These are phyloP conservation scores for Solanum clarkiae DNA, from an alignment of 257 asterid genomes.

Conservation along the genomic window DNA sequence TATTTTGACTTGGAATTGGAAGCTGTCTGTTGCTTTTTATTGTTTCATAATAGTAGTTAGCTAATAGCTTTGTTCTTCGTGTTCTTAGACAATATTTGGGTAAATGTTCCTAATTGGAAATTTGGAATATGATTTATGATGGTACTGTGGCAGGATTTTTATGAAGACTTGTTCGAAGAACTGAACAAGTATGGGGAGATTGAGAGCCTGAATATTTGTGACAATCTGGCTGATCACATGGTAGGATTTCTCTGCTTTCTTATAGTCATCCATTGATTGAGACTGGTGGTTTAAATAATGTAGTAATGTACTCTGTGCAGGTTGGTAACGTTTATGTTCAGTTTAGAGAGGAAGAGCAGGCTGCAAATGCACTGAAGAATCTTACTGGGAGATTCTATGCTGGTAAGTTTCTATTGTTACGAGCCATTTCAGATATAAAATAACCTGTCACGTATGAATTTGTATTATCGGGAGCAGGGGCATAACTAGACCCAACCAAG, in stretches of 20 bases:
- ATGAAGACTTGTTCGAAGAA: constrained; percentile 91
- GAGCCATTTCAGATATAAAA: background rate
- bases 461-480: background rate
- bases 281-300: background rate
- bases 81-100: background rate
- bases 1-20: background rate
- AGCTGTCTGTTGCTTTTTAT: background rate
- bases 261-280: background rate
- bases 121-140: background rate
- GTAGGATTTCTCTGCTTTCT: constrained; percentile 17
- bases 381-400: constrained; percentile 88
- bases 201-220: constrained; percentile 84
- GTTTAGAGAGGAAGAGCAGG: constrained; percentile 95
- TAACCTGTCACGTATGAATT: background rate
- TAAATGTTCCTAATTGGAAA: background rate
- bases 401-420: constrained; percentile 19
- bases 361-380: constrained; percentile 73
- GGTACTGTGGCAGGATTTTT: constrained; percentile 51
- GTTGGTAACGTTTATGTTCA: constrained; percentile 99
- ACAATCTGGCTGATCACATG: constrained; percentile 96
- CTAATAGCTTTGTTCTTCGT: background rate
- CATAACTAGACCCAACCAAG: background rate
- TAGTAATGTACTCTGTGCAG: constrained; percentile 15
- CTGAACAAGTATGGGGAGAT: constrained; percentile 81
- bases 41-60: background rate